phyloP scores from a whole-genome alignment of 1,284 basidiomycete species.

The Paramarasmius palmivorus region DNA sequence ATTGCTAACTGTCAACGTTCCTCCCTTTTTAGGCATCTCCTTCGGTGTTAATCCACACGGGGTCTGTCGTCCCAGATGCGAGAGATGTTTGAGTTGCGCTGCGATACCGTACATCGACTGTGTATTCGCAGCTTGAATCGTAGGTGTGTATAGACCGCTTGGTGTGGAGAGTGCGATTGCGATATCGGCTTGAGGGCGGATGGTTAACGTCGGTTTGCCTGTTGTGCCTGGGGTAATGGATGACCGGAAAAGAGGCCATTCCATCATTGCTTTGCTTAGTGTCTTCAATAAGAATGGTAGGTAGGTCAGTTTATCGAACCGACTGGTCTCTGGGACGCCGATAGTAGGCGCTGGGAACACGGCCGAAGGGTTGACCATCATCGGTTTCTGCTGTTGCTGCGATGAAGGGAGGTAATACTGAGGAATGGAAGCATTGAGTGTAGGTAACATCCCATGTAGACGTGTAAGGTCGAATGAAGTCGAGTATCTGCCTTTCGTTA shows the following conservation, averaged over 20 bases:
- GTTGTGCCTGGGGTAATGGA: conserved; percentile 54
- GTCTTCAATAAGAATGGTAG: conserved; percentile 88
- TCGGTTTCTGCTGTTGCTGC: conserved; percentile 26
- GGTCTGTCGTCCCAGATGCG: conserved; percentile 63
- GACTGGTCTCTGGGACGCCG: conserved; percentile 44
- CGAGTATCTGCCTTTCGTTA: conserved; percentile 56
- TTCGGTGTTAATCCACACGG: conserved; percentile 63
- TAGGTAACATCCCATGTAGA: conserved; percentile 69
- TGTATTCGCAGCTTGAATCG: conserved; percentile 63
- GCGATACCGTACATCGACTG: conserved; percentile 68
- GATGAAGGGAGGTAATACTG: conserved; percentile 48
- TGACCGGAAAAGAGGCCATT: conserved; percentile 82
- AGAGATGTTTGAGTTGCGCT: conserved; percentile 59
- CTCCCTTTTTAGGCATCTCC: conserved; percentile 69
- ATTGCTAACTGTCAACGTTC: conserved; percentile 87
- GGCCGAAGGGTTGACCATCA: conserved; percentile 53
- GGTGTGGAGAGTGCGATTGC: conserved; percentile 79
- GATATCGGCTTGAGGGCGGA: conserved; percentile 75
- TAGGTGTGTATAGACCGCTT: conserved; percentile 86
- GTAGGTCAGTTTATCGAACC: conserved; percentile 73
- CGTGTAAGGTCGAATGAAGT: conserved; percentile 84
- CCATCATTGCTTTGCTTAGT: conserved; percentile 76
- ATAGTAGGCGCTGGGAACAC: conserved; percentile 34
- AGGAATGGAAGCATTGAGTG: conserved; percentile 74
- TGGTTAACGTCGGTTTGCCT: conserved; percentile 60